phyloP scores from a whole-genome alignment of 2,329 filamentous ascomycete genomes.

The Fusarium coicis region DNA sequence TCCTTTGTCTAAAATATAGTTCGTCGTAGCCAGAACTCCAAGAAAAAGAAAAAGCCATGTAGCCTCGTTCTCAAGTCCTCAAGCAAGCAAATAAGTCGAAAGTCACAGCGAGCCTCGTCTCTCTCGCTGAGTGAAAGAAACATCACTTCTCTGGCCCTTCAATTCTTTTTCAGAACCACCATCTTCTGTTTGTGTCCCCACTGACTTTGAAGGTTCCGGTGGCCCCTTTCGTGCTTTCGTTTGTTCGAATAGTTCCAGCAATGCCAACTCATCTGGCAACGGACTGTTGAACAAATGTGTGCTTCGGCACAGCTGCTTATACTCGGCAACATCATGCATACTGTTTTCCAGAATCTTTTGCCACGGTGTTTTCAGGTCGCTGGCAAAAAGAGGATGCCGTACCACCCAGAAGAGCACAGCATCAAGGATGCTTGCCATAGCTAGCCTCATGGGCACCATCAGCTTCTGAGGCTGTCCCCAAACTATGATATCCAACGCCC shows the following conservation, averaged over 20 bases:
- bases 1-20: conserved; percentile 24
- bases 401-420: conserved; percentile 43
- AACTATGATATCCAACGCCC: conserved; percentile 47
- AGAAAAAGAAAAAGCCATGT: not conserved
- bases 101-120: conserved; percentile 37
- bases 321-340: conserved; percentile 44
- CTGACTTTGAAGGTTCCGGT: not conserved
- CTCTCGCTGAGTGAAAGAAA: conserved; percentile 3
- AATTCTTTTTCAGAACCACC: not conserved
- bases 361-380: conserved; percentile 44
- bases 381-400: conserved; percentile 37
- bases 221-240: not conserved
- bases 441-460: conserved; percentile 48
- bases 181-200: not conserved
- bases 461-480: conserved; percentile 33
- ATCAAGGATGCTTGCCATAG: conserved; percentile 47
- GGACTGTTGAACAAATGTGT: conserved; percentile 19
- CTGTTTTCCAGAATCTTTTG: conserved; percentile 37
- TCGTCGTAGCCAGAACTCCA: conserved; percentile 6
- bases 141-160: not conserved
- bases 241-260: conserved; percentile 38
- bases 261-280: conserved; percentile 28
- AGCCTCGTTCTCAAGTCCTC: not conserved
- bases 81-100: not conserved
- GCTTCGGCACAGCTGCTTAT: conserved; percentile 33